Base-by-base conservation (phyloP, 805 yeast species). In the Candida alai region DNA sequence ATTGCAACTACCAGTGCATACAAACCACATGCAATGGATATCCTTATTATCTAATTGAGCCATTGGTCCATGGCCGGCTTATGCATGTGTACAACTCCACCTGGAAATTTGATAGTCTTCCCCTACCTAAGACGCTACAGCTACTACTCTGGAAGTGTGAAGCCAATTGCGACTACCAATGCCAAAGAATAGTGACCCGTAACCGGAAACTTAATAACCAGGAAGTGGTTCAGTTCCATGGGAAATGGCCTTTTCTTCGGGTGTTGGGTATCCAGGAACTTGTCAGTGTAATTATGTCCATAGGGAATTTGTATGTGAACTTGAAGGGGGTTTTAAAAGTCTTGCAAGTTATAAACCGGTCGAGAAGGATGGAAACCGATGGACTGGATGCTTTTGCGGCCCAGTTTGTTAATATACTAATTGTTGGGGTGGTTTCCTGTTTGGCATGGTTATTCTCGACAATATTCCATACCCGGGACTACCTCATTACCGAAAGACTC, bases 181-280 rank as follows among this genome's bases (percentile, higher is more conserved):
- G 98, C 56, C 97, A 93, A 56, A 78, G 87, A 36, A 53, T 76
- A 6, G 65, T 90, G 28, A 88, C 96, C 0, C 49, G 51, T 2
- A 62, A 73, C 24, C 65, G 95, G 15, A 58, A 62, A 11, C 44
- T 37, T 0, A 43, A 58, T 2, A 66, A 70, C n/a, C 68, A 72
- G 39, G 80, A 77, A 36, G 62, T 86, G 0, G 70, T 71, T 25
- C 98, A 93, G 56, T 93, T 86, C 60, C 96, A 93, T 57, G 98
- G 98, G 0, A 93, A 93, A 62, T 93, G 98, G 98, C 97, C 97
- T 2, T 93, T 93, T 50, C 42, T 66, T 12, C 69, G 98, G 32
- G 51, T 84, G 0, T 58, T 71, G n/a, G 95, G 95, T 0, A 64
- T 83, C 9, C 98, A 93, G 56, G 98, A 93, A 54, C 62, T 87